Base-by-base conservation (phyloP, 441 rosid genomes). In the Erodium moschatum region DNA sequence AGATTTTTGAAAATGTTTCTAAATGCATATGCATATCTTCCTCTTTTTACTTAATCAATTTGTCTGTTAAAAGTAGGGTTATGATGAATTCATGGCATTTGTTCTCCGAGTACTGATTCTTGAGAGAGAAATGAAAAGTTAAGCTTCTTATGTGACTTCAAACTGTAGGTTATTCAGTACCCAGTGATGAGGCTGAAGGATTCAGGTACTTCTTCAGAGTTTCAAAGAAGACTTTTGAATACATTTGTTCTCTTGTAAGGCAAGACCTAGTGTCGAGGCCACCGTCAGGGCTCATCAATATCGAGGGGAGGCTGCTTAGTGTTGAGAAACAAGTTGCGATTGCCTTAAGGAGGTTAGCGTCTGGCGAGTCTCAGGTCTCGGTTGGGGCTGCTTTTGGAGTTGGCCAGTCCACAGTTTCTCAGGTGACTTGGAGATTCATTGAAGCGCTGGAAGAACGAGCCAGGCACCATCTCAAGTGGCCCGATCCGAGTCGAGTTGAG, bases 321-420 rank as follows among this genome's bases (percentile, higher is more conserved):
- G 98, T 90, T 0, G 97, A 92, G 85, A 92, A 92, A 76, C 97
- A 92, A 78, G 97, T 89, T 40, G 98, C 98, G 8, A 92, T 92
- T 63, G 94, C 97, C 60, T 72, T 91, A 0, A 80, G 98, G 79
- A 84, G 95, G 77, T 73, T 93, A 70, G 98, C 98, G 0, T 93
- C 98, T 0, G 97, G 98, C 7, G 96, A 93, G 64, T 93, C 98
- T 73, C 96, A 93, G 75, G 98, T 93, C 73, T 93, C 95, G 0
- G 95, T 93, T 1, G 97, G 96, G n/a, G 89, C 88, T 38, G 82
- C 97, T 68, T 90, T 93, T 64, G 88, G 97, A 27, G 96, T 89
- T 42, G 96, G 98, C 63, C 98, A 91, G 61, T 93, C 98, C 35
- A 93, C 97, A 0, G 97, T 93, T 58, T 93, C 98, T 65, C 98